phyloP scores from a whole-genome alignment of 345 rosid species.

The Pelargonium nanum region DNA sequence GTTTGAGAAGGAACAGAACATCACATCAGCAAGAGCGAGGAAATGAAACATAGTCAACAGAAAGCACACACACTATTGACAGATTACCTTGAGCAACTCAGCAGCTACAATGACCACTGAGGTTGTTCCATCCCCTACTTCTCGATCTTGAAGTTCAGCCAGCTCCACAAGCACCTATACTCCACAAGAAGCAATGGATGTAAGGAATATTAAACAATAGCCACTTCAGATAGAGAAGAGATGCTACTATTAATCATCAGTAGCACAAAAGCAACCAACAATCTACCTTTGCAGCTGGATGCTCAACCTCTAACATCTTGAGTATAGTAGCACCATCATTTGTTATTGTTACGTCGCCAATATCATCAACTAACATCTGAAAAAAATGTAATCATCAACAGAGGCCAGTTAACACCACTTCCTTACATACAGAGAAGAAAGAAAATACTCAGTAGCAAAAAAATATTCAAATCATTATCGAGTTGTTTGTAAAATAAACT shows the following conservation, averaged over 20 bases:
- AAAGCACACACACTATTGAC: neutral
- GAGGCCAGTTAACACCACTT: neutral
- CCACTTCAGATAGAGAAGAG: neutral
- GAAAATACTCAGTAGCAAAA: neutral
- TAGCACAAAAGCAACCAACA: neutral
- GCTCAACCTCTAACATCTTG: slow-evolving; percentile 92
- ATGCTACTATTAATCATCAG: neutral
- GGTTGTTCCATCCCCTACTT: slow-evolving; percentile 97
- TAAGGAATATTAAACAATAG: neutral
- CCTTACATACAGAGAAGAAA: slow-evolving; percentile 2
- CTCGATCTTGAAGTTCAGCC: slow-evolving; percentile 97
- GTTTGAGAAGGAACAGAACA: neutral
- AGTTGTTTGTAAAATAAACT: too few relatives aligned
- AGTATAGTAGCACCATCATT: slow-evolving; percentile 94
- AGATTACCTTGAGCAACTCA: slow-evolving; percentile 61
- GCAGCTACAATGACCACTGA: slow-evolving; percentile 94
- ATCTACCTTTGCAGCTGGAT: slow-evolving; percentile 90
- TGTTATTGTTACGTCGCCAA: slow-evolving; percentile 89
- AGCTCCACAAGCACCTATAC: slow-evolving; percentile 80
- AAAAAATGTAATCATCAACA: slow-evolving; percentile 1
- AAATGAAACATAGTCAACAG: neutral
- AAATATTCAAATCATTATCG: too few relatives aligned
- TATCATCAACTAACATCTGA: slow-evolving; percentile 95
- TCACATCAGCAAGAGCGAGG: neutral
- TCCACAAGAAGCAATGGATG: neutral